Conservation (phyloP, 306 rosid genomes). For the Lagenaria siceraria region DNA sequence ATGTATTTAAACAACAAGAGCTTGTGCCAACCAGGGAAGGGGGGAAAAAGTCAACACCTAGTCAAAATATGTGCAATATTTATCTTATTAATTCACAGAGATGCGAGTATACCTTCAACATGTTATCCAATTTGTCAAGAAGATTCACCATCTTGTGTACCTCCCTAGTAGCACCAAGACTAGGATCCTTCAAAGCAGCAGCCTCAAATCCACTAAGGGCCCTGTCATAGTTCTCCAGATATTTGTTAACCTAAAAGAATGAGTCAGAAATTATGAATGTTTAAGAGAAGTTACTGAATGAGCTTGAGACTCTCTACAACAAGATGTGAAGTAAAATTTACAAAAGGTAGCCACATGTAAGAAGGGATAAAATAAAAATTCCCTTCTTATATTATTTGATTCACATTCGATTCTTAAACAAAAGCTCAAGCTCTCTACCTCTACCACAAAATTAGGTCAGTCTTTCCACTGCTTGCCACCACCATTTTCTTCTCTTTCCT, state of each 20-base stretch:
- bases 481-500: neutral
- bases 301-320: neutral
- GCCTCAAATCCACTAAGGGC: constrained; percentile 94
- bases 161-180: constrained; percentile 69
- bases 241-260: constrained; percentile 52
- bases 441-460: neutral
- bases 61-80: neutral
- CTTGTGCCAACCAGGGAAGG: neutral
- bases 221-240: constrained; percentile 83
- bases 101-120: constrained; percentile 47
- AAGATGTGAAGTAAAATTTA: neutral
- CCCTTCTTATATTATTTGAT: neutral
- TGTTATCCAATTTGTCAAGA: constrained; percentile 69
- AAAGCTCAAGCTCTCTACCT: neutral
- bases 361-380: neutral
- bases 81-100: neutral
- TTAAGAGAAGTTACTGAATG: neutral
- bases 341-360: neutral
- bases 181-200: constrained; percentile 91
- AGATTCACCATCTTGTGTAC: constrained; percentile 70
- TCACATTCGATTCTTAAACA: neutral
- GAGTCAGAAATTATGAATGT: neutral
- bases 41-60: neutral
- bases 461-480: neutral
- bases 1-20: constrained; percentile 1